Conservation (phyloP, 2,329 filamentous ascomycete species). For the Colletotrichum cordylinicola region DNA sequence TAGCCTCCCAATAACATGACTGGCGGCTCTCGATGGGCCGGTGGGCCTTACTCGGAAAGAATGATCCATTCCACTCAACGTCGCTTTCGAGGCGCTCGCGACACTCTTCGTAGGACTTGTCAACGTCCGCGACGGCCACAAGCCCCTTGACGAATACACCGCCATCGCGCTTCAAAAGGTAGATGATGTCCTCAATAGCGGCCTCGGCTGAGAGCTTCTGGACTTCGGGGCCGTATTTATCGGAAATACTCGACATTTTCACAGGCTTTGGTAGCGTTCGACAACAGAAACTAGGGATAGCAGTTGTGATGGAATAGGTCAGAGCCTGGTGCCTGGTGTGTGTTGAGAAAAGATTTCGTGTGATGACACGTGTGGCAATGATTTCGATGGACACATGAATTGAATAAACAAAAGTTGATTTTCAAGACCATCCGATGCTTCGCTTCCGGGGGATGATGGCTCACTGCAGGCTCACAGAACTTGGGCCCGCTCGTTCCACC, state of each 20-base stretch:
- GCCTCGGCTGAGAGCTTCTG: neutral
- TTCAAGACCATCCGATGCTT: neutral
- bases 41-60: conserved; percentile 4
- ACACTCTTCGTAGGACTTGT: conserved; percentile 1
- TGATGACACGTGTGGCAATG: neutral
- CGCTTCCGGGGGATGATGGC: neutral
- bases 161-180: conserved; percentile 13
- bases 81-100: conserved; percentile 11
- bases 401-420: neutral
- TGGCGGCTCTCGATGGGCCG: neutral
- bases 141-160: conserved; percentile 8
- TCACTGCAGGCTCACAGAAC: neutral
- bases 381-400: neutral
- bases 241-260: neutral
- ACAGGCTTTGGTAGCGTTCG: neutral
- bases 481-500: neutral
- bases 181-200: neutral
- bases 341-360: neutral
- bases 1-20: neutral
- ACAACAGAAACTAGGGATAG: neutral
- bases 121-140: neutral
- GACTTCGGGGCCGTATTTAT: conserved; percentile 5
- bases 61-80: conserved; percentile 13
- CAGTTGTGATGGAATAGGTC: neutral
- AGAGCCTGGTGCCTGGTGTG: neutral